phyloP scores from a whole-genome alignment of 2,329 filamentous ascomycete species.

The Cordyceps militaris region DNA sequence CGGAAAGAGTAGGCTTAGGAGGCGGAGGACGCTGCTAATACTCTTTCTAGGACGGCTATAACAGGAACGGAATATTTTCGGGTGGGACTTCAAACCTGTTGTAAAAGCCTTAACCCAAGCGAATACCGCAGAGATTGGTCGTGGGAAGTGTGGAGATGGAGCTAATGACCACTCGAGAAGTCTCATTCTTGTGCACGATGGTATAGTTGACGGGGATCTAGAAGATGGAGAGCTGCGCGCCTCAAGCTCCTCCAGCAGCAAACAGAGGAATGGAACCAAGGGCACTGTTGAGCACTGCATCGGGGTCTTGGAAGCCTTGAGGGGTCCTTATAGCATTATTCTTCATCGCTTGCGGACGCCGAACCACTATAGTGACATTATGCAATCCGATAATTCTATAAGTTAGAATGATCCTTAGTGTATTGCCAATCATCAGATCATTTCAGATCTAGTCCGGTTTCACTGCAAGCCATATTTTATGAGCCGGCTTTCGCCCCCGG shows the following conservation, averaged over 20 bases:
- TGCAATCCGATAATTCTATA: too few species aligned
- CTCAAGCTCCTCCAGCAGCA: not conserved
- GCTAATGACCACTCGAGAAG: not conserved
- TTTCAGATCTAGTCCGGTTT: too few species aligned
- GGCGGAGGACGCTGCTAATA: not conserved
- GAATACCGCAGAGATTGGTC: not conserved
- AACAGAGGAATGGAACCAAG: not conserved
- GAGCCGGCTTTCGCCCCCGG: too few species aligned
- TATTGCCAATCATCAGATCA: too few species aligned
- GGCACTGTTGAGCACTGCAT: not conserved
- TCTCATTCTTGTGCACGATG: slow-evolving; percentile 8
- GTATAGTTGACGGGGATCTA: slow-evolving; percentile 7
- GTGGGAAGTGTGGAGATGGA: not conserved
- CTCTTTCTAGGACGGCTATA: not conserved
- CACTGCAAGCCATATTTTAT: too few species aligned
- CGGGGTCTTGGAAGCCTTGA: slow-evolving; percentile 1
- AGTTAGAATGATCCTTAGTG: too few species aligned
- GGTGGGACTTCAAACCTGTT: slow-evolving; percentile 1
- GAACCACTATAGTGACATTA: too few species aligned
- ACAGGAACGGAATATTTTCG: not conserved
- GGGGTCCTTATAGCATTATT: not conserved
- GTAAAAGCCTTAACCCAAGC: not conserved
- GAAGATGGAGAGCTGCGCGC: not conserved
- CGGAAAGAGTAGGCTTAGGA: slow-evolving; percentile 11
- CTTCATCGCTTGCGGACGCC: too few species aligned